phyloP scores from a whole-genome alignment of 129 eudicot genomes.

The Lonicera japonica region DNA sequence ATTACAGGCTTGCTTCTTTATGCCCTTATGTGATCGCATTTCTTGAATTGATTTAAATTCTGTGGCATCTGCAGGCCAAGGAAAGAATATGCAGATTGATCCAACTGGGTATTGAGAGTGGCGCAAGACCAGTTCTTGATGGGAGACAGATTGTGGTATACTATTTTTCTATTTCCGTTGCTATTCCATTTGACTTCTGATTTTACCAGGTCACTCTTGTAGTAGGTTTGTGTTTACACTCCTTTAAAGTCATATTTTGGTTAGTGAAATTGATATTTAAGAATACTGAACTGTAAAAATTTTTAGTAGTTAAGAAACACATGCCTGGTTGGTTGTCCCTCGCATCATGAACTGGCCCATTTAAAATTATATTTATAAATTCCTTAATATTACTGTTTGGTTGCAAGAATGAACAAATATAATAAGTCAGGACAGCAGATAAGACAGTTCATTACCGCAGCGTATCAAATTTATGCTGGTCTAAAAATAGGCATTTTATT shows the following conservation, averaged over 20 bases:
- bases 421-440: too few species aligned
- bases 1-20: slow-evolving; percentile 5
- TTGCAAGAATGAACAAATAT: too few species aligned
- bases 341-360: too few species aligned
- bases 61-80: slow-evolving; percentile 57
- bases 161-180: background rate
- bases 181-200: background rate
- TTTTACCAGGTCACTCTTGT: too few species aligned
- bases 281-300: too few species aligned
- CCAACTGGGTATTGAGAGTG: slow-evolving; percentile 70
- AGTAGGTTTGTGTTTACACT: background rate
- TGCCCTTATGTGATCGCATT: background rate
- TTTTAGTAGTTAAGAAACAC: background rate
- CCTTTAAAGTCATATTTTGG: background rate
- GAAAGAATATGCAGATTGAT: slow-evolving; percentile 67
- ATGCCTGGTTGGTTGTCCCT: too few species aligned
- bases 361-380: too few species aligned
- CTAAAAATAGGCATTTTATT: too few species aligned
- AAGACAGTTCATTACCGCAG: too few species aligned
- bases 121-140: slow-evolving; percentile 89
- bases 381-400: too few species aligned
- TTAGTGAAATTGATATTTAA: background rate
- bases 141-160: slow-evolving; percentile 84
- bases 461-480: background rate
- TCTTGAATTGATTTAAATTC: background rate